These are phyloP conservation scores for Euryodendron excelsum DNA, from an alignment of 148 eudicot genomes.

Conservation along the genomic window DNA sequence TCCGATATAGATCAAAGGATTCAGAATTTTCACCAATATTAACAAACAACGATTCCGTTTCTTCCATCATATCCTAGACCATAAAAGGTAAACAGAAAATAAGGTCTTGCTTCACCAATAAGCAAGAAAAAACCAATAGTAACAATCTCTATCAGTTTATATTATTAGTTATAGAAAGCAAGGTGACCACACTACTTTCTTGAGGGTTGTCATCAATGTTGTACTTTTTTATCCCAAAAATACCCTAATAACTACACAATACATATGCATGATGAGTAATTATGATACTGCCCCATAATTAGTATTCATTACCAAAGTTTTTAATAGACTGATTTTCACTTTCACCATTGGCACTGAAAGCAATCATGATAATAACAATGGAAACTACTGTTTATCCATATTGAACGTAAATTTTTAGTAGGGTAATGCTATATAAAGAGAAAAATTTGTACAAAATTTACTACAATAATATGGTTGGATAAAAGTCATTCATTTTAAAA, in stretches of 20 bases:
- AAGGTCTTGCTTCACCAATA: background rate
- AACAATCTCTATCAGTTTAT: background rate
- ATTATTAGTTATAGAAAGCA: background rate
- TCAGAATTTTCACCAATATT: background rate
- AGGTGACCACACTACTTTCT: background rate
- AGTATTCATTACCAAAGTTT: background rate
- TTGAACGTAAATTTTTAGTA: too few species aligned
- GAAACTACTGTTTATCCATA: background rate
- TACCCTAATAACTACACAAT: background rate
- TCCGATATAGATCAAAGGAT: background rate
- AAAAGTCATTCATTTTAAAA: too few species aligned
- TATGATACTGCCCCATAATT: background rate
- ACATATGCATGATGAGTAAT: background rate
- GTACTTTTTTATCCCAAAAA: background rate
- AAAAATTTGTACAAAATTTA: too few species aligned
- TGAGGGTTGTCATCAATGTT: background rate
- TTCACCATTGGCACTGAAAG: conserved; percentile 13
- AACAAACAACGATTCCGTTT: background rate
- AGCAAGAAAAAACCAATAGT: background rate
- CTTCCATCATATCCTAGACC: background rate
- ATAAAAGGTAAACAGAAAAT: background rate
- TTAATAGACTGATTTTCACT: conserved; percentile 9
- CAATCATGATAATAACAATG: background rate
- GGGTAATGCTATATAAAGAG: too few species aligned
- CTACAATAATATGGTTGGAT: too few species aligned